These are phyloP conservation scores for Dryas alaskensis DNA, from an alignment of 306 rosid species.

Conservation along the genomic window DNA sequence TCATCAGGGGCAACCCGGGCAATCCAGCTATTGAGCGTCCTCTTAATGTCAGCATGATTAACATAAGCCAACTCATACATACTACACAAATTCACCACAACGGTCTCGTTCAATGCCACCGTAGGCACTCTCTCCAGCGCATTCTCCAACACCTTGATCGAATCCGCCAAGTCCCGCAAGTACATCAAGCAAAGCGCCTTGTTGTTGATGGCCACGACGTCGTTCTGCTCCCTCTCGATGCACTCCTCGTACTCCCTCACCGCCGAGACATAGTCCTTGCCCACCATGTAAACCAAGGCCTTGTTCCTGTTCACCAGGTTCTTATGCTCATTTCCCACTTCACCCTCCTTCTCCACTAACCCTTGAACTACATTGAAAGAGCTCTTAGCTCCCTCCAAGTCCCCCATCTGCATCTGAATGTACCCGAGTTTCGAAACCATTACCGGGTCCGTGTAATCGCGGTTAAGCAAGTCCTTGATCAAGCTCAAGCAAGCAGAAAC, in stretches of 20 bases:
- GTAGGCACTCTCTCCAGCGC: constrained; percentile 92
- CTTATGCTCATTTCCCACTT: constrained; percentile 35
- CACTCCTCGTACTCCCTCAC: constrained; percentile 91
- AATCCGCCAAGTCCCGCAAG: constrained; percentile 84
- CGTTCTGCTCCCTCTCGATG: constrained; percentile 70
- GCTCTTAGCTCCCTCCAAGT: constrained; percentile 69
- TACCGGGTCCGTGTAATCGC: constrained; percentile 48
- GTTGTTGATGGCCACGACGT: constrained; percentile 70
- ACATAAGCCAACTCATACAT: constrained; percentile 97
- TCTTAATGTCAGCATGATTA: constrained; percentile 84
- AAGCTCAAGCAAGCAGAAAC: constrained; percentile 58
- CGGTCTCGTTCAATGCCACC: constrained; percentile 73
- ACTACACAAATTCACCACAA: constrained; percentile 86
- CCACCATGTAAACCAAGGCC: constrained; percentile 80
- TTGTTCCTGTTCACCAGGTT: constrained; percentile 74
- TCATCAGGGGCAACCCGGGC: constrained; percentile 96
- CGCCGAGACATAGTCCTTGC: constrained; percentile 85
- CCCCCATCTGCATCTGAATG: constrained; percentile 83
- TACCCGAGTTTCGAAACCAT: constrained; percentile 75
- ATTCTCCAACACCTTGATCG: constrained; percentile 80
- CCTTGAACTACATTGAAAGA: constrained; percentile 58
- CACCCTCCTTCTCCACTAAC: constrained; percentile 43
- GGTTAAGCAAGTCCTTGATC: constrained; percentile 44
- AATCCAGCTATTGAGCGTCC: constrained; percentile 90
- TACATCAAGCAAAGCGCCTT: constrained; percentile 95